A percentile compares a stretch with the other conserved stretches of the same genome.
These are phyloP conservation scores for Lineolata rhizophorae DNA, from an alignment of 495 filamentous ascomycete species.

Conservation along the genomic window DNA sequence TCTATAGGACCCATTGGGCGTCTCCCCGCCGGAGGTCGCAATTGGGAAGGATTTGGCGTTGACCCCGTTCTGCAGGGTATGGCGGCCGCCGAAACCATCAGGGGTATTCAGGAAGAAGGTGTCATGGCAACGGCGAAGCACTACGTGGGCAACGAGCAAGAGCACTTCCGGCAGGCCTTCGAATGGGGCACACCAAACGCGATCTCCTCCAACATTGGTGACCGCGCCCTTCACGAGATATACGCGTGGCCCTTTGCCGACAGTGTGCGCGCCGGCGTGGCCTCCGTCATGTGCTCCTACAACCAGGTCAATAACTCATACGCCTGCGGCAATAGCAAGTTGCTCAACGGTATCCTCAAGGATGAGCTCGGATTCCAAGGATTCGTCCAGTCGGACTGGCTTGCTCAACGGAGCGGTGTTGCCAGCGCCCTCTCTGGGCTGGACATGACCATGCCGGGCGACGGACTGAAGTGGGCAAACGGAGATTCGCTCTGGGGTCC, in stretches of 20 bases:
- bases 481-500: conserved; percentile 65
- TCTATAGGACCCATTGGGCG: conserved; percentile 60
- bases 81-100: conserved; percentile 44
- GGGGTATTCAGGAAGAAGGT: conserved; percentile 55
- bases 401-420: conserved; percentile 69
- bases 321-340: conserved; percentile 76
- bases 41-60: conserved; percentile 73
- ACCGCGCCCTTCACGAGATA: conserved; percentile 60
- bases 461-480: conserved; percentile 55
- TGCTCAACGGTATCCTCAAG: conserved; percentile 81
- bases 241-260: conserved; percentile 87
- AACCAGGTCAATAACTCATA: conserved; percentile 84
- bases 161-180: conserved; percentile 54
- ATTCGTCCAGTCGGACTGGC: conserved; percentile 85
- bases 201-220: conserved; percentile 62
- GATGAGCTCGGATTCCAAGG: conserved; percentile 91
- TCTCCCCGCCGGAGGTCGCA: conserved; percentile 68
- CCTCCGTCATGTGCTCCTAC: conserved; percentile 71
- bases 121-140: conserved; percentile 79
- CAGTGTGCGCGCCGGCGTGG: conserved; percentile 68
- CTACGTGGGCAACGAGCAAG: conserved; percentile 67
- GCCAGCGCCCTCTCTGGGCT: conserved; percentile 61
- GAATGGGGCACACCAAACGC: conserved; percentile 59
- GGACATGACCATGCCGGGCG: conserved; percentile 93
- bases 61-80: conserved; percentile 59